These are phyloP conservation scores for Yarrowia sp. DNA, from an alignment of 805 yeast species.

Conservation along the genomic window DNA sequence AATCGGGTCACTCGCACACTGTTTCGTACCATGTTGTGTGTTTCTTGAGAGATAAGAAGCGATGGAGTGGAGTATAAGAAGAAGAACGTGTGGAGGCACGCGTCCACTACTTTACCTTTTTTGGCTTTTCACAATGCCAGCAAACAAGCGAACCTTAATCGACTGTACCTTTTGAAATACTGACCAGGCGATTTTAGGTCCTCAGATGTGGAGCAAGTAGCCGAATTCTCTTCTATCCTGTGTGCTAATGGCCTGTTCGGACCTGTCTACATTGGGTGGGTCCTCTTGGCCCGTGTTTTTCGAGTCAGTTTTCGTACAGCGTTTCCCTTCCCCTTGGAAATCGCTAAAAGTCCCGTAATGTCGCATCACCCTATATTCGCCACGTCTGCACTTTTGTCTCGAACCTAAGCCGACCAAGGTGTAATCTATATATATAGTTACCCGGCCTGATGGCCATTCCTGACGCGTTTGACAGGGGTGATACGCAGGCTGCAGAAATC, in stretches of 20 bases:
- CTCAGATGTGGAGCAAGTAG: not conserved
- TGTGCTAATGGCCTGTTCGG: not conserved
- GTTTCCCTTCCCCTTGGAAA: no score
- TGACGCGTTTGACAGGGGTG: constrained; percentile 16
- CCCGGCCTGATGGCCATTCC: not conserved
- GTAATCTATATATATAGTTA: constrained; percentile 14
- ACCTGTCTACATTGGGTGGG: no score
- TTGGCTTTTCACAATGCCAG: constrained; percentile 20
- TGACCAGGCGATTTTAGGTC: not conserved
- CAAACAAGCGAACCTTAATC: constrained; percentile 14
- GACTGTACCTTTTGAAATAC: not conserved
- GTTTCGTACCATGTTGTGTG: constrained; percentile 38
- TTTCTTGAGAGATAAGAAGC: not conserved
- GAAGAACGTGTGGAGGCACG: constrained; percentile 1
- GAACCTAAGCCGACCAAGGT: not conserved
- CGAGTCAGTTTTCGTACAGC: no score
- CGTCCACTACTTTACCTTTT: constrained; percentile 17
- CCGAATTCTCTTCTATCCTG: not conserved
- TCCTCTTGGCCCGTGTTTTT: no score
- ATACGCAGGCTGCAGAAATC: constrained; percentile 4
- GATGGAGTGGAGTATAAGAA: constrained; percentile 3
- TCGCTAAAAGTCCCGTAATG: not conserved
- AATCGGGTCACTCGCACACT: constrained; percentile 41
- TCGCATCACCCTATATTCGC: constrained; percentile 1
- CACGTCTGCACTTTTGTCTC: constrained; percentile 18